Evolutionary conservation across 345 rosid genomes (phyloP).

Genomic region (Durio zibethinus): DNA sequence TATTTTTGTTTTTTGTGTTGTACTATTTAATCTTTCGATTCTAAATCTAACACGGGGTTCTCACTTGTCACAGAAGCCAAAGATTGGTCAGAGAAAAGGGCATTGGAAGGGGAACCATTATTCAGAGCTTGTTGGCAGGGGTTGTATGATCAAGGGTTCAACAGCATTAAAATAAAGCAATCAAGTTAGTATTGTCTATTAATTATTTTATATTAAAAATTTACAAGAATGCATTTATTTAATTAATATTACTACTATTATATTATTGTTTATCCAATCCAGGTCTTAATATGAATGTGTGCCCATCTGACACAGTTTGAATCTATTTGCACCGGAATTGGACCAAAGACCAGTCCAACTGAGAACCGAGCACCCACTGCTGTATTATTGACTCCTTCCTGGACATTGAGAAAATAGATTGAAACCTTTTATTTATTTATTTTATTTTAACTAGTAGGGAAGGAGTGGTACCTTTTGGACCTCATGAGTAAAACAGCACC

Average conservation of each 20-base stretch:
- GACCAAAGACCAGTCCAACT: conserved; percentile 69
- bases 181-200: neutral
- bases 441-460: too few relatives aligned
- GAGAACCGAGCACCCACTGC: neutral
- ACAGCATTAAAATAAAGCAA: conserved; percentile 1
- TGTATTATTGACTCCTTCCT: neutral
- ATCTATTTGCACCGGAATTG: conserved; percentile 61
- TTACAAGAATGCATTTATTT: neutral
- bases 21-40: neutral
- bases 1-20: conserved; percentile 56
- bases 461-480: too few relatives aligned
- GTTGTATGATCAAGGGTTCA: neutral
- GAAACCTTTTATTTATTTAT: neutral
- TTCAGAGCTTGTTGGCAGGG: conserved; percentile 16
- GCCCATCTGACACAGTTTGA: conserved; percentile 35
- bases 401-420: neutral
- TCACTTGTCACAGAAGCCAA: conserved; percentile 34
- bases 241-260: neutral
- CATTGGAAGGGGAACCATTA: conserved; percentile 39
- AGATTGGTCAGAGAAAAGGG: conserved; percentile 35
- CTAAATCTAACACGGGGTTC: conserved; percentile 16
- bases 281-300: neutral
- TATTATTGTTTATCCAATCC: neutral
- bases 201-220: neutral
- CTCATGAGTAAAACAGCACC: neutral